A percentile compares a stretch with the other conserved stretches of the same genome.
Conservation (phyloP, 2,329 filamentous ascomycete species). For the Stemphylium lycopersici region DNA sequence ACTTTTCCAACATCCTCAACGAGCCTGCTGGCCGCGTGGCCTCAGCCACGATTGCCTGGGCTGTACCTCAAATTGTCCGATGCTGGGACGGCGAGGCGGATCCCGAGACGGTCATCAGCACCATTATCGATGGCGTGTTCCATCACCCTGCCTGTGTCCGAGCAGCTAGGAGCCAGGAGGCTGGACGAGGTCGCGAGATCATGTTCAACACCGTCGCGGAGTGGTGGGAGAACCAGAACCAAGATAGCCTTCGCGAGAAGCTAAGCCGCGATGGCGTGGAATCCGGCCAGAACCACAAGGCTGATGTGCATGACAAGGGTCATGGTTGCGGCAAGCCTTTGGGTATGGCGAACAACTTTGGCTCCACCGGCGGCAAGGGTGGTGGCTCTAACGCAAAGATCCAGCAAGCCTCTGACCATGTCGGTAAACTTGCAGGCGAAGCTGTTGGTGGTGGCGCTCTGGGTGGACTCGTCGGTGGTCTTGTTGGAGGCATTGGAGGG, state of each 20-base stretch:
- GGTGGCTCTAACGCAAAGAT: conserved; percentile 50
- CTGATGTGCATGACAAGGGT: conserved; percentile 80
- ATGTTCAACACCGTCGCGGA: conserved; percentile 82
- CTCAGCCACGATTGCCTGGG: conserved; percentile 79
- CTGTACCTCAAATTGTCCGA: conserved; percentile 85
- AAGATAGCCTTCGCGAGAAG: conserved; percentile 72
- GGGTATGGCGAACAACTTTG: conserved; percentile 70
- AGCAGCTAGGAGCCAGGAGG: conserved; percentile 69
- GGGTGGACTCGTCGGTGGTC: conserved; percentile 72
- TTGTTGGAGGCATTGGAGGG: conserved; percentile 64
- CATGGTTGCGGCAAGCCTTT: conserved; percentile 85
- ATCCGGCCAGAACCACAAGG: conserved; percentile 82
- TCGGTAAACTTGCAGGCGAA: conserved; percentile 62
- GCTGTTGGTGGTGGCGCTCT: conserved; percentile 69
- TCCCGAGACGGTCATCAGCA: conserved; percentile 71
- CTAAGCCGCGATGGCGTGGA: conserved; percentile 79
- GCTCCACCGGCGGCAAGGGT: conserved; percentile 48
- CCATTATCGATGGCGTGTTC: conserved; percentile 81
- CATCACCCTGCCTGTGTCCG: conserved; percentile 84
- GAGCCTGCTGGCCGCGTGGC: conserved; percentile 85
- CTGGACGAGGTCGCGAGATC: conserved; percentile 70
- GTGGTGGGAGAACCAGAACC: conserved; percentile 78
- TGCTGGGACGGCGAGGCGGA: conserved; percentile 85
- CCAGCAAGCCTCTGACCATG: conserved; percentile 43
- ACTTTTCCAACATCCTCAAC: conserved; percentile 89